Percentiles rank a stretch among this genome's conserved stretches.
phyloP scores from a whole-genome alignment of 805 yeast genomes.

The Lipomyces orientalis region DNA sequence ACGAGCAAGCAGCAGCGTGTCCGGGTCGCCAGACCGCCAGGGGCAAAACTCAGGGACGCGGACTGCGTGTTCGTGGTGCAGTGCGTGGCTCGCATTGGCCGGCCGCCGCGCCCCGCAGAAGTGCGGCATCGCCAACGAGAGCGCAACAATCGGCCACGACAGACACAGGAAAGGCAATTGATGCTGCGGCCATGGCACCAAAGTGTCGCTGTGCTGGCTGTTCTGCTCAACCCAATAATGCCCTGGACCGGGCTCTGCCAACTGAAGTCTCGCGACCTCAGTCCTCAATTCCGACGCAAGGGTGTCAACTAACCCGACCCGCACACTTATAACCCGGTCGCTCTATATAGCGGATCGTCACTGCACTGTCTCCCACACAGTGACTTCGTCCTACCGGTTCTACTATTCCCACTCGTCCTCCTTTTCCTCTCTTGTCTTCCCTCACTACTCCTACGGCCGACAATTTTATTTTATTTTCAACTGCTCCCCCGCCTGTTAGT shows the following conservation, averaged over 20 bases:
- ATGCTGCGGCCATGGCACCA: not conserved
- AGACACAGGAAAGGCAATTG: not conserved
- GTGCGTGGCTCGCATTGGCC: not conserved
- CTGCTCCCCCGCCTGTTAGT: not conserved
- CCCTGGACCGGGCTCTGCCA: too few relatives aligned
- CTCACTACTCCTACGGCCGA: not conserved
- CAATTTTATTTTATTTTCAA: not conserved
- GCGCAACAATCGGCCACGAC: constrained; percentile 4
- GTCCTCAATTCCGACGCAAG: not conserved
- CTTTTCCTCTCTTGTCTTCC: not conserved
- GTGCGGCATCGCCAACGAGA: not conserved
- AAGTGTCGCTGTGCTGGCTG: not conserved
- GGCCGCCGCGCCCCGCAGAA: not conserved
- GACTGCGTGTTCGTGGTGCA: not conserved
- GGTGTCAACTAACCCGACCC: not conserved
- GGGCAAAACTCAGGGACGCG: not conserved
- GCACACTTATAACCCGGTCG: not conserved
- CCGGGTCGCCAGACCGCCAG: too few relatives aligned
- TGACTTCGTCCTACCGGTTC: too few relatives aligned
- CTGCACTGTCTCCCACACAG: not conserved
- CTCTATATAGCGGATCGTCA: not conserved
- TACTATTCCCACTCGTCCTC: too few relatives aligned
- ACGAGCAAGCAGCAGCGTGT: too few relatives aligned
- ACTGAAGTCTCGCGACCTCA: not conserved
- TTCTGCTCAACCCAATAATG: too few relatives aligned